Conservation (phyloP, 345 rosid genomes). For the Toxicodendron radicans region DNA sequence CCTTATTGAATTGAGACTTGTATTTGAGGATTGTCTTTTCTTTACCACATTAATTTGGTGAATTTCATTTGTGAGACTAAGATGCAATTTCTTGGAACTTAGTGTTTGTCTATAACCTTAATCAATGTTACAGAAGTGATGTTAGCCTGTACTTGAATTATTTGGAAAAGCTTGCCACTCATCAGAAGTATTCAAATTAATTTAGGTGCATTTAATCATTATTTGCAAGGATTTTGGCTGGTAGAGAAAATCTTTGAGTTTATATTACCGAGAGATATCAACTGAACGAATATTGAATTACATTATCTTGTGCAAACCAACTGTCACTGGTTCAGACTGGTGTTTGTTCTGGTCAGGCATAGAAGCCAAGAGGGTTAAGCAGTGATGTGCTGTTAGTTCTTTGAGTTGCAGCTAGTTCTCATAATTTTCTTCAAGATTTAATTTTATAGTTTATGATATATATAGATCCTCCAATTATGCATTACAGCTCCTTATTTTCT, state of each 20-base stretch:
- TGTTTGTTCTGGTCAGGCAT: neutral
- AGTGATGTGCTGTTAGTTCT: neutral
- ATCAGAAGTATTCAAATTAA: neutral
- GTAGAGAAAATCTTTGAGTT: neutral
- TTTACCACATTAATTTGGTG: neutral
- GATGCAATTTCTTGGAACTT: neutral
- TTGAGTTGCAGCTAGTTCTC: neutral
- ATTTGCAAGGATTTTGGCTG: conserved; percentile 2
- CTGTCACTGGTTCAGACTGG: neutral
- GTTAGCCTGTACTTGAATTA: conserved; percentile 7
- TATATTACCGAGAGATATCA: neutral
- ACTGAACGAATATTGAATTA: neutral
- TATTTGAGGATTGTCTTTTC: neutral
- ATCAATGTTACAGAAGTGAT: neutral
- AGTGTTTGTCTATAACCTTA: neutral
- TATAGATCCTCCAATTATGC: neutral
- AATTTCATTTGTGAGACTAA: neutral
- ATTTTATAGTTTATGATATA: neutral
- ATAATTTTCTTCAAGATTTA: neutral
- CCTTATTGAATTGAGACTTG: neutral
- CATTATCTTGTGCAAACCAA: neutral
- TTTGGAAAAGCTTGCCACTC: neutral
- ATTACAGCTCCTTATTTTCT: neutral
- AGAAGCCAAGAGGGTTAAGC: neutral
- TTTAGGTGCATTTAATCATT: conserved; percentile 5